Percentiles rank a stretch among this genome's conserved stretches.
Conservation (phyloP, 768 basidiomycete species). For the Mycena rosella region DNA sequence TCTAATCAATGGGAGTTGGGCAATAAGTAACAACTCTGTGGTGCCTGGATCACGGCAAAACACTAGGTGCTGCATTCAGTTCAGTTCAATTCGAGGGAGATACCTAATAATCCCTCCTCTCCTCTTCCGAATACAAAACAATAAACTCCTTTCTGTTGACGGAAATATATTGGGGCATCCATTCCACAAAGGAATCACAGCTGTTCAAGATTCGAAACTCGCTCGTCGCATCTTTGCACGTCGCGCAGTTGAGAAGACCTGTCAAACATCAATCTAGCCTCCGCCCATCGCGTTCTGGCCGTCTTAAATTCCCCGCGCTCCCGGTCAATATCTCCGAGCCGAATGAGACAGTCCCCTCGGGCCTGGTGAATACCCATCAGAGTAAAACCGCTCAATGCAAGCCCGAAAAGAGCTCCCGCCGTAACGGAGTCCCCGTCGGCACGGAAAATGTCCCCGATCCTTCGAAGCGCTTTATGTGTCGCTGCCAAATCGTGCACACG, state of each 20-base stretch:
- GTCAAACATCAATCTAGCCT: slow-evolving; percentile 12
- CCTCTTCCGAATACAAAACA: background rate
- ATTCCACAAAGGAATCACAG: background rate
- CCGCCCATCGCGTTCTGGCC: slow-evolving; percentile 2
- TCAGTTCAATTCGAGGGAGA: too few species aligned
- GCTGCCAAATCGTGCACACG: slow-evolving; percentile 2
- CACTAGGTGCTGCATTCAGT: too few species aligned
- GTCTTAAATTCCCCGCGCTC: background rate
- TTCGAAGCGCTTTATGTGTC: slow-evolving; percentile 8
- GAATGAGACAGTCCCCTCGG: slow-evolving; percentile 14
- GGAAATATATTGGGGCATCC: too few species aligned
- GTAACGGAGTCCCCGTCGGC: background rate
- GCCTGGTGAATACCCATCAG: slow-evolving; percentile 2
- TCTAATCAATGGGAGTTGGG: too few species aligned
- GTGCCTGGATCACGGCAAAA: too few species aligned
- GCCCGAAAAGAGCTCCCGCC: background rate
- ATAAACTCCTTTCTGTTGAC: too few species aligned
- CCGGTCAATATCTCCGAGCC: slow-evolving; percentile 5
- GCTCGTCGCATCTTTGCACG: background rate
- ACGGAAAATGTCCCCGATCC: slow-evolving; percentile 6
- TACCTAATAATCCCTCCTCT: too few species aligned
- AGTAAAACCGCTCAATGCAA: slow-evolving; percentile 16
- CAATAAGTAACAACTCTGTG: too few species aligned
- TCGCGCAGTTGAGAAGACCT: slow-evolving; percentile 9
- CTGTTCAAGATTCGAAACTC: background rate